Conservation (phyloP, 1,139 yeast genomes). For the Saccharomycopsis crataegensis region DNA sequence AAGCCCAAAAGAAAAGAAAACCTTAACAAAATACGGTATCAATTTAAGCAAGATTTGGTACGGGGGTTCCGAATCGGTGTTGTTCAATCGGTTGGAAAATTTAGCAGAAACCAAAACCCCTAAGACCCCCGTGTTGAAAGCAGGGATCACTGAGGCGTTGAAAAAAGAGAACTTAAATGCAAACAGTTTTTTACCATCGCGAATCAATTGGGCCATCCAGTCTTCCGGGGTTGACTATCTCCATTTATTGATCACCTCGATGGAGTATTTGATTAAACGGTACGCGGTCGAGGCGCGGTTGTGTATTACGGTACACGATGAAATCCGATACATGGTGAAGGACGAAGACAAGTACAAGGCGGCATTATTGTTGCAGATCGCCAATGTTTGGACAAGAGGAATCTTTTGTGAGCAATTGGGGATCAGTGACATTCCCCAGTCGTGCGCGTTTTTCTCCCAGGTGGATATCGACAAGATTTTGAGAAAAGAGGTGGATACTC, state of each 20-base stretch:
- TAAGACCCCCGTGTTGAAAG: conserved; percentile 86
- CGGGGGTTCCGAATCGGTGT: conserved; percentile 92
- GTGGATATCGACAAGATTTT: conserved; percentile 85
- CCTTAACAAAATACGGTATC: conserved; percentile 25
- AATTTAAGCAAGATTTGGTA: conserved; percentile 48
- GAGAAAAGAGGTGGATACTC: conserved; percentile 77
- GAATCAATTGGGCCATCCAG: conserved; percentile 97
- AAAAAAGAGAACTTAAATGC: conserved; percentile 56
- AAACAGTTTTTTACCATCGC: conserved; percentile 70
- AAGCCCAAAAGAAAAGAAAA: conserved; percentile 26
- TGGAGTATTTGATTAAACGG: conserved; percentile 69
- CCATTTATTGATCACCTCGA: conserved; percentile 75
- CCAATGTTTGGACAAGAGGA: conserved; percentile 94
- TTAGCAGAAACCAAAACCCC: conserved; percentile 85
- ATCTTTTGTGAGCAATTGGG: conserved; percentile 94
- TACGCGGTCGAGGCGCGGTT: conserved; percentile 74
- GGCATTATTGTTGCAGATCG: conserved; percentile 78
- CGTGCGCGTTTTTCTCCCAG: conserved; percentile 92
- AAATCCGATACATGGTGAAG: conserved; percentile 71
- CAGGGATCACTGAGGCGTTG: conserved; percentile 85
- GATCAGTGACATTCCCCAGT: conserved; percentile 81
- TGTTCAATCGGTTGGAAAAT: conserved; percentile 81
- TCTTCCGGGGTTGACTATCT: conserved; percentile 96
- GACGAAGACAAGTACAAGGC: conserved; percentile 68
- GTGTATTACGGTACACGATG: conserved; percentile 90